Conservation (phyloP, 2,329 filamentous ascomycete genomes). For the Biscogniauxia marginata region DNA sequence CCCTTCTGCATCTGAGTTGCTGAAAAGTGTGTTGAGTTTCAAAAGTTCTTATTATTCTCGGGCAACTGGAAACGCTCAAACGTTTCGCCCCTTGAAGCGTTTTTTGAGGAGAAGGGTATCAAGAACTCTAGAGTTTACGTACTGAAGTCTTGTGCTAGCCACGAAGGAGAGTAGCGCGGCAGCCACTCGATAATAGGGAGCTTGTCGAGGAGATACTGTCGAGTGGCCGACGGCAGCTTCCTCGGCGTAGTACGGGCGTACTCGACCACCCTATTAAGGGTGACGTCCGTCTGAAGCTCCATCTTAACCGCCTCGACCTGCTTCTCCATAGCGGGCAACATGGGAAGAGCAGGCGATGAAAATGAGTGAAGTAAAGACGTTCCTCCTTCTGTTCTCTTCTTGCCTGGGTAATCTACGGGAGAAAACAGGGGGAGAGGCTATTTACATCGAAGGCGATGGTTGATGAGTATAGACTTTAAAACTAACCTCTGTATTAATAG, state of each 20-base stretch:
- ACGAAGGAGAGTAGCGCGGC: constrained; percentile 58
- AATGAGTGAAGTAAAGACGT: neutral
- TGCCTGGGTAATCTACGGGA: neutral
- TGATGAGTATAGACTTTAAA: constrained; percentile 6
- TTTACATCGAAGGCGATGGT: neutral
- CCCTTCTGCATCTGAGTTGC: neutral
- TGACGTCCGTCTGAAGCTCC: constrained; percentile 38
- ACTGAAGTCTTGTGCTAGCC: constrained; percentile 58
- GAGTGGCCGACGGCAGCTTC: constrained; percentile 50
- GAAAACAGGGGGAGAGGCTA: neutral
- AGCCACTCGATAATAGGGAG: constrained; percentile 63
- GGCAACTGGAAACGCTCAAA: too few relatives aligned
- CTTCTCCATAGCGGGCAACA: constrained; percentile 16
- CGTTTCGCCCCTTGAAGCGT: too few relatives aligned
- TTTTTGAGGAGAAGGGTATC: too few relatives aligned
- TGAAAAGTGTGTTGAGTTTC: too few relatives aligned
- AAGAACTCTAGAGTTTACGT: constrained; percentile 2
- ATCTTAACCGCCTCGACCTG: constrained; percentile 25
- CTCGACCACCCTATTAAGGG: constrained; percentile 33
- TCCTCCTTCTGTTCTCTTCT: neutral
- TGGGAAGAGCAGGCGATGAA: neutral
- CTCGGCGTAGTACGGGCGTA: constrained; percentile 30
- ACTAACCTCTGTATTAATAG: neutral
- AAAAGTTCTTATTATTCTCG: too few relatives aligned
- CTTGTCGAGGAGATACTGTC: constrained; percentile 58